A percentile compares a stretch with the other conserved stretches of the same genome.
Evolutionary conservation across 2,329 filamentous ascomycete genomes (phyloP).

Genomic region (Arachnomyces sp.): DNA sequence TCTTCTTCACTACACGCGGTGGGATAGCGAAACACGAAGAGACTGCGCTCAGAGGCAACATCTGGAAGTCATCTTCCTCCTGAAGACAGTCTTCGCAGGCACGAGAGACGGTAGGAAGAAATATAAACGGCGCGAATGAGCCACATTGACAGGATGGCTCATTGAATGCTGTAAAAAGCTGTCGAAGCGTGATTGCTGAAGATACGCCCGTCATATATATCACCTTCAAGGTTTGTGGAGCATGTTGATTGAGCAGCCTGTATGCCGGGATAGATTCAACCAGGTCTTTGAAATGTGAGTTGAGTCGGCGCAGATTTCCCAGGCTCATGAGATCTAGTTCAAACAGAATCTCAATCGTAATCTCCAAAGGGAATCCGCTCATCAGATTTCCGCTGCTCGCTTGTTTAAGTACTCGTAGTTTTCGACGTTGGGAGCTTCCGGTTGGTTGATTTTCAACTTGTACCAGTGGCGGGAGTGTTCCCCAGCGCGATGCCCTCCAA

Average conservation of each 20-base stretch:
- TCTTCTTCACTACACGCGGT: no score
- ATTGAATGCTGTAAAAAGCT: neutral
- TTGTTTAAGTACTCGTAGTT: no score
- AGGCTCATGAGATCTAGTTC: conserved; percentile 1
- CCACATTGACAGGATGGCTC: conserved; percentile 1
- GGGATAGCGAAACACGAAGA: neutral
- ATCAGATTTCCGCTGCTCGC: neutral
- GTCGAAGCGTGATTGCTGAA: neutral
- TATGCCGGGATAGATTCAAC: neutral
- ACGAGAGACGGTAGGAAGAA: neutral
- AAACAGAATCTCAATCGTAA: neutral
- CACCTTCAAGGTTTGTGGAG: neutral
- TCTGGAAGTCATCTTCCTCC: neutral
- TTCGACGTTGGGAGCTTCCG: neutral
- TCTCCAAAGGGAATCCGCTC: neutral
- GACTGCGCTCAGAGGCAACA: neutral
- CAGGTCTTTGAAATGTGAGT: neutral
- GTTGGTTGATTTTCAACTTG: no score
- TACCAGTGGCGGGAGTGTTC: no score
- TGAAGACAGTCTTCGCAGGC: neutral
- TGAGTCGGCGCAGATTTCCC: neutral
- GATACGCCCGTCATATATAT: neutral
- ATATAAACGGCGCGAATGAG: neutral
- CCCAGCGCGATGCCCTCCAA: no score
- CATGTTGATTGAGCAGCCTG: conserved; percentile 1